Evolutionary conservation across 495 filamentous ascomycete genomes (phyloP), one percentile per base, ranked within the genome.

Genomic region (Xylaria sp.): DNA sequence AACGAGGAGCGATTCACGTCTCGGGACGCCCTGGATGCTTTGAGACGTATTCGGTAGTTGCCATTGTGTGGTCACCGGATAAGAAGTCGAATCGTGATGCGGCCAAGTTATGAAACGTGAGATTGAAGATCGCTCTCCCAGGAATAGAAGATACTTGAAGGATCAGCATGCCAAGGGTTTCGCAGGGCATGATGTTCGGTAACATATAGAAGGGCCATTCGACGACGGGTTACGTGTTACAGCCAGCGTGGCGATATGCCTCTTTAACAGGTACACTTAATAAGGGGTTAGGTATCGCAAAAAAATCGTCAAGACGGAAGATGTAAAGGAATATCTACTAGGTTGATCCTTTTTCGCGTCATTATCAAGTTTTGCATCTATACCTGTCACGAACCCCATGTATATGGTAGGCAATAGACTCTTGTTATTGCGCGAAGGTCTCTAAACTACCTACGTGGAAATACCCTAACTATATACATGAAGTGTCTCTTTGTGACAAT

Each of bases 31-130:
- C 19, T 8, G 57, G 57, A 37, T 37, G 35, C 7, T 61, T 37
- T 61, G 57, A 61, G 57, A 61, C 57, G 15, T 61, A 61, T 37
- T 33, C 14, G 57, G 14, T 61, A 35, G 57, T 61, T 7, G 15
- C 31, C 5, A 37, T 37, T 37, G 35, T 61, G 21, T 53, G 50
- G 21, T 53, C 50, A 53, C 50, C 50, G 6, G 21, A 53, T 53
- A 26, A 53, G 24, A 53, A 53, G 21, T 26, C 50, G 50, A 53
- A 53, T 53, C 21, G 50, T 29, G 50, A 53, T 26, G 50, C 50
- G 21, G 21, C 24, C 26, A 53, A 53, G 50, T 53, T 53, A 53
- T 53, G 26, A 53, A 29, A 26, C 11, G 50, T 14, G 50, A 26
- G 7, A 14, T 26, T 7, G 24, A 53, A 50, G 9, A 11, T n/a